phyloP scores from a whole-genome alignment of 768 basidiomycete species.

The Trametes villosa region DNA sequence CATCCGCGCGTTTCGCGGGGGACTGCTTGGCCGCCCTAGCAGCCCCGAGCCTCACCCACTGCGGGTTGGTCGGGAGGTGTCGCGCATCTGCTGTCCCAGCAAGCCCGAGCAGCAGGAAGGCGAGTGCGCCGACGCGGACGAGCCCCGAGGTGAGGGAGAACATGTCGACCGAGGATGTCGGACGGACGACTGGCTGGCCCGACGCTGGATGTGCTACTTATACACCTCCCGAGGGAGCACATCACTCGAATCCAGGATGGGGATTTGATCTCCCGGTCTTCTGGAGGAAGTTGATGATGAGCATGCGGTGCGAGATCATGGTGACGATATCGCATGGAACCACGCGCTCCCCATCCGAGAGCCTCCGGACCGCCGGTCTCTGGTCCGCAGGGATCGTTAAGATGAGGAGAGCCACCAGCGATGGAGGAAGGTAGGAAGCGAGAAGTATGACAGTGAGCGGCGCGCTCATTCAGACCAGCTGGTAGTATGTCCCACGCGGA shows the following conservation, averaged over 20 bases:
- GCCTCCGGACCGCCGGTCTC: too few species aligned
- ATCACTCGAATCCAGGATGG: neutral
- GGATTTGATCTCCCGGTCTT: too few species aligned
- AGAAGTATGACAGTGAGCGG: too few species aligned
- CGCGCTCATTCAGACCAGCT: too few species aligned
- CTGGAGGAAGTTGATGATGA: too few species aligned
- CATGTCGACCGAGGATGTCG: conserved; percentile 2
- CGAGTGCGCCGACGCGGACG: neutral
- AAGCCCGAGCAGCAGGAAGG: neutral
- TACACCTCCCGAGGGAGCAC: neutral
- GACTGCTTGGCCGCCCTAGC: neutral
- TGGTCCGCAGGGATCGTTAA: too few species aligned
- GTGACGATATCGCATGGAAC: too few species aligned
- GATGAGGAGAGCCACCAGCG: too few species aligned
- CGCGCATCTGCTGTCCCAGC: neutral
- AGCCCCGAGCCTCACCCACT: conserved; percentile 6
- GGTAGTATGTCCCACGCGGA: too few species aligned
- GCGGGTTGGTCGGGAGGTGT: conserved; percentile 4
- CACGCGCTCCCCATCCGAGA: too few species aligned
- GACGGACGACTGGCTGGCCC: neutral
- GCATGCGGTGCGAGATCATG: too few species aligned
- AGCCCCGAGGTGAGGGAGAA: neutral
- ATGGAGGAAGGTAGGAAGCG: too few species aligned
- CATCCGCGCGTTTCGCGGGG: conserved; percentile 1
- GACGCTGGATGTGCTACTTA: neutral